These are phyloP conservation scores for Conringia planisiliqua DNA, from an alignment of 345 rosid species.

Conservation along the genomic window DNA sequence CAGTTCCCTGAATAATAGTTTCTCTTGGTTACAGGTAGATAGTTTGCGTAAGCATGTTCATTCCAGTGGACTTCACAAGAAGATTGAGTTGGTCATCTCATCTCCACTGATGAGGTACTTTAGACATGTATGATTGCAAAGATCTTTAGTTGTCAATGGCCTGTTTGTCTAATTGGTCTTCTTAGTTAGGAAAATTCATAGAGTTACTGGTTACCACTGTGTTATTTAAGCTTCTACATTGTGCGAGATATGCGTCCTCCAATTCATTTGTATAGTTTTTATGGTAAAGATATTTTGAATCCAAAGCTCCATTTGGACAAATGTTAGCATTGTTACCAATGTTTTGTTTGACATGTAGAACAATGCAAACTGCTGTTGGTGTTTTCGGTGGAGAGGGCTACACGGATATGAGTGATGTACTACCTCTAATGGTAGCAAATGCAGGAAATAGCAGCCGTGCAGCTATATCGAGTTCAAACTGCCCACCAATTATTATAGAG, in stretches of 20 bases:
- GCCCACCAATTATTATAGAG: constrained; percentile 71
- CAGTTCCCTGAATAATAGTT: not conserved
- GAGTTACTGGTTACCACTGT: not conserved
- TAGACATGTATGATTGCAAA: not conserved
- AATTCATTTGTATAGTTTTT: not conserved
- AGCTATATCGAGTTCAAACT: constrained; percentile 80
- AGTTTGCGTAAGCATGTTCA: constrained; percentile 87
- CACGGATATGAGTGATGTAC: constrained; percentile 49
- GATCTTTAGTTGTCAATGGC: not conserved
- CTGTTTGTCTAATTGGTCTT: not conserved
- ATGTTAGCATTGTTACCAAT: not conserved
- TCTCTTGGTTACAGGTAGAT: constrained; percentile 56
- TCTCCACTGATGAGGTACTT: constrained; percentile 85
- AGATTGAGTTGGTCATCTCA: constrained; percentile 71
- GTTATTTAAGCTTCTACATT: not conserved
- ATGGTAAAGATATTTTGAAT: not conserved
- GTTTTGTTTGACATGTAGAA: constrained; percentile 42
- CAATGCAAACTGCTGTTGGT: constrained; percentile 96
- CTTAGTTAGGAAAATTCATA: not conserved
- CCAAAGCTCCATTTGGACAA: not conserved
- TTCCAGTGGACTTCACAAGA: constrained; percentile 64
- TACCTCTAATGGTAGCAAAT: constrained; percentile 91
- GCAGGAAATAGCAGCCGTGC: constrained; percentile 71
- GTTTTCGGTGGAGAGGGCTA: constrained; percentile 90
- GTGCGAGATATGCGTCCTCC: not conserved